Percentiles rank a stretch among this genome's conserved stretches.
These are phyloP conservation scores for Stephania japonica DNA, from an alignment of 164 flowering plant genomes.

Conservation along the genomic window DNA sequence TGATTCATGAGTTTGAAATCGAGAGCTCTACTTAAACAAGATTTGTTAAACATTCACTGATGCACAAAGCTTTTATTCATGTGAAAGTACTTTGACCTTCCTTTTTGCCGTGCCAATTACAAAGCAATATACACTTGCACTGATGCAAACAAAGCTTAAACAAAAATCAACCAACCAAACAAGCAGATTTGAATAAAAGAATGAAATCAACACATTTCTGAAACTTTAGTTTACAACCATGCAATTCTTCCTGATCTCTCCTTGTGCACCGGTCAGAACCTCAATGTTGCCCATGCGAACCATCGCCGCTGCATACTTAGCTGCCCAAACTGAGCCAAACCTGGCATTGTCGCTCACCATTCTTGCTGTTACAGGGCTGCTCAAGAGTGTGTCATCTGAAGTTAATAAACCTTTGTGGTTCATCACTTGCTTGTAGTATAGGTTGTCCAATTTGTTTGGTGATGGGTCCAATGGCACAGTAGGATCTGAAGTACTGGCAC, in stretches of 20 bases:
- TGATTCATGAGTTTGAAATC: too few relatives aligned
- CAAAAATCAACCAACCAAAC: background rate
- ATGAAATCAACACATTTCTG: background rate
- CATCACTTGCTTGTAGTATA: conserved; percentile 11
- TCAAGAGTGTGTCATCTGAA: conserved; percentile 21
- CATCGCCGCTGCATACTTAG: conserved; percentile 14
- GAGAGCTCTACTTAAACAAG: too few relatives aligned
- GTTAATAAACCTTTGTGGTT: conserved; percentile 14
- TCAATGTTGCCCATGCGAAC: conserved; percentile 18
- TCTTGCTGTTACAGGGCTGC: background rate
- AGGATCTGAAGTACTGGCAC: background rate
- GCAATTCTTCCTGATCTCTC: conserved; percentile 20
- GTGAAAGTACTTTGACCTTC: too few relatives aligned
- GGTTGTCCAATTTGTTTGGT: conserved; percentile 15
- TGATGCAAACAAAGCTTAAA: too few relatives aligned
- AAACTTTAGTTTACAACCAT: conserved; percentile 12
- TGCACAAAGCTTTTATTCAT: too few relatives aligned
- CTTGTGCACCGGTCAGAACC: conserved; percentile 11
- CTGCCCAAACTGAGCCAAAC: background rate
- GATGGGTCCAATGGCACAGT: conserved; percentile 12
- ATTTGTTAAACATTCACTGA: too few relatives aligned
- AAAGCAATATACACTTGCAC: too few relatives aligned
- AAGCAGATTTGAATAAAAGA: background rate
- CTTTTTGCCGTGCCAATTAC: too few relatives aligned
- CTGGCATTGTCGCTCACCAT: conserved; percentile 3